Evolutionary conservation across 331 rosid genomes (phyloP).

Genomic region (Rosa hybrid): DNA sequence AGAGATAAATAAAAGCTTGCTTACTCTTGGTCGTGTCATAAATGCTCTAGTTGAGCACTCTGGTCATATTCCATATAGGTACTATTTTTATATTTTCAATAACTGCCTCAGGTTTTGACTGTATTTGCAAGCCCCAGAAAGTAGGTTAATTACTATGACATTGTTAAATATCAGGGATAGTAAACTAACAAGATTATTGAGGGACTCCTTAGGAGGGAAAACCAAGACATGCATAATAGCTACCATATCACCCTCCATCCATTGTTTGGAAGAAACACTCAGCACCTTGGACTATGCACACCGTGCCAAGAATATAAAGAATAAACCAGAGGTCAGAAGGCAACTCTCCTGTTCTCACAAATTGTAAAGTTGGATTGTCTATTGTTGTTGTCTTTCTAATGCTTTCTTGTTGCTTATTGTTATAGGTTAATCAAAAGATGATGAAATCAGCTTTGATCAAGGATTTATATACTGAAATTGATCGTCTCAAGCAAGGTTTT

Average conservation of each 20-base stretch:
- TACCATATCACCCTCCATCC: constrained; percentile 97
- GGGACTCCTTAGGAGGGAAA: constrained; percentile 99
- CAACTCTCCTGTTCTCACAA: neutral
- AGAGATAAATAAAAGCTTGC: constrained; percentile 97
- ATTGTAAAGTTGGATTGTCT: neutral
- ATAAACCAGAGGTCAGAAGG: constrained; percentile 91
- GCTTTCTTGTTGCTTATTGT: constrained; percentile 25
- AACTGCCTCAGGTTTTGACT: neutral
- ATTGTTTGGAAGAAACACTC: constrained; percentile 97
- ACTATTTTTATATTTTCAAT: constrained; percentile 16
- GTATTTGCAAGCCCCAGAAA: neutral
- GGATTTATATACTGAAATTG: constrained; percentile 96
- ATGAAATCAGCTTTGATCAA: constrained; percentile 98
- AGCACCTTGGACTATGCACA: constrained; percentile 98
- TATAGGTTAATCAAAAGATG: constrained; percentile 97
- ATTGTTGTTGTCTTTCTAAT: constrained; percentile 22
- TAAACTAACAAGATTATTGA: constrained; percentile 85
- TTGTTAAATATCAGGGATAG: constrained; percentile 77
- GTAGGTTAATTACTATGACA: constrained; percentile 16
- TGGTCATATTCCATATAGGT: constrained; percentile 98
- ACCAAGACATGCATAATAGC: constrained; percentile 99
- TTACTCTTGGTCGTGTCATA: constrained; percentile 96
- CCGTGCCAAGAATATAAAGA: constrained; percentile 99
- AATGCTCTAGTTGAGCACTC: constrained; percentile 99
- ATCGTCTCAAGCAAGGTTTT: constrained; percentile 96